Base-by-base conservation (phyloP, 2,329 filamentous ascomycete genomes). In the Talaromyces rugulosus region DNA sequence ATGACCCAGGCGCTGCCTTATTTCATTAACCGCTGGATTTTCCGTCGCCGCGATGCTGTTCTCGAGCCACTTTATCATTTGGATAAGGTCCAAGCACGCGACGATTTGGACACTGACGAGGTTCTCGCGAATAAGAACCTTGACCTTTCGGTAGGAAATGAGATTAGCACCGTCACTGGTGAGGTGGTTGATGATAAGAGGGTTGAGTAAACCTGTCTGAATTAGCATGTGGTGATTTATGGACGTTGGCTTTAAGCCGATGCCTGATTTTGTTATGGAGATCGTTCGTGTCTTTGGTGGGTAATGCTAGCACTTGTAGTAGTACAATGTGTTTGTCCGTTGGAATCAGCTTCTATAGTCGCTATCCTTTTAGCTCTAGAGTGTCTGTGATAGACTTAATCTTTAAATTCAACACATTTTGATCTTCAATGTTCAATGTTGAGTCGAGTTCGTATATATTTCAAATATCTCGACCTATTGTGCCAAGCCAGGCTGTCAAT, bases 21-120 rank as follows among this genome's bases (percentile, higher is more conserved):
- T 76, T 89, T 83, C 82, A 71, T 85, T 67, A 85, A 81, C 69
- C 79, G 83, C 18, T 87, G 82, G 70, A 71, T 89, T 28, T 69
- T 88, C 50, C 78, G 81, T 42, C 77, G 57, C 42, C 56, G 81
- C 66, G 70, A 78, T 14, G 79, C 79, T 6, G 69, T 72, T 51
- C 71, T 83, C 16, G 77, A 81, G 67, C 80, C 81, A 27, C 74
- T 87, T 30, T 86, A 85, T 71, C 76, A 80, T 31, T 80, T 84
- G 59, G 82, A 60, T 12, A 33, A 53, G 30, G 50, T 28, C 4
- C 23, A 27, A 2, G 12, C 27, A 7, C 27, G 28, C 11, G 50
- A 53, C 16, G 50, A 53, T 16, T n/a, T 31, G 14, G 50, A 53
- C 12, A 53, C 12, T 31, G 50, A 53, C 12, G 18, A 53, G 50